A percentile compares a stretch with the other conserved stretches of the same genome.
These are phyloP conservation scores for Verticillium albo-atrum DNA, from an alignment of 2,329 filamentous ascomycete species.

Conservation along the genomic window DNA sequence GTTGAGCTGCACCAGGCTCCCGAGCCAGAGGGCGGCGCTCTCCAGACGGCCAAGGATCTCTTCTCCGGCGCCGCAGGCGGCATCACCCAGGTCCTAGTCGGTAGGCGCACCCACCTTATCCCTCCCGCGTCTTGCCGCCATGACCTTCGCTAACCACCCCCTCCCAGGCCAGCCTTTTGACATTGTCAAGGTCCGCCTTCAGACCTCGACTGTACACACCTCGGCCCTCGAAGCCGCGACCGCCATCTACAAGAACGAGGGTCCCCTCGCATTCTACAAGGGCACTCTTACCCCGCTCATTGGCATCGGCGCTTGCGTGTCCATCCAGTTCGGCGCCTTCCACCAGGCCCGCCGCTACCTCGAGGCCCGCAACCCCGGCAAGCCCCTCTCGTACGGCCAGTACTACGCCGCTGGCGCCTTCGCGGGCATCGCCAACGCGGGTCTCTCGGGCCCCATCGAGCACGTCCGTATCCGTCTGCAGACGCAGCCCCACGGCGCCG, in stretches of 20 bases:
- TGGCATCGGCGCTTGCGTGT: constrained; percentile 94
- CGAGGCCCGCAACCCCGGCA: constrained; percentile 65
- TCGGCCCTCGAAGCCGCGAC: constrained; percentile 76
- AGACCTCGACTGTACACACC: constrained; percentile 79
- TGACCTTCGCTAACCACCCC: background rate
- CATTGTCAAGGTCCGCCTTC: constrained; percentile 95
- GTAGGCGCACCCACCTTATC: constrained; percentile 43
- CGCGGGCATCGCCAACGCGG: constrained; percentile 84
- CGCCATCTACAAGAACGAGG: constrained; percentile 84
- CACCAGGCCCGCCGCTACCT: constrained; percentile 85
- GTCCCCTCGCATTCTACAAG: constrained; percentile 93
- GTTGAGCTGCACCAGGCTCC: constrained; percentile 23
- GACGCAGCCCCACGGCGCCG: constrained; percentile 86
- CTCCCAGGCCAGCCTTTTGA: constrained; percentile 67
- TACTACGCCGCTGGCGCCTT: constrained; percentile 91
- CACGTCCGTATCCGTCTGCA: constrained; percentile 95
- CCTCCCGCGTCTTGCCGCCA: background rate
- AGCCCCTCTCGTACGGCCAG: constrained; percentile 65
- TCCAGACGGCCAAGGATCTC: constrained; percentile 79
- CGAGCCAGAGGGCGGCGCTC: constrained; percentile 24
- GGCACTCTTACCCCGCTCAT: constrained; percentile 92
- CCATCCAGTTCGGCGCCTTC: constrained; percentile 98
- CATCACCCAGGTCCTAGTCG: constrained; percentile 88
- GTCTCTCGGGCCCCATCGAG: constrained; percentile 88
- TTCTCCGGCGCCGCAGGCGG: constrained; percentile 88